phyloP scores from a whole-genome alignment of 2,329 filamentous ascomycete genomes.

The Cyphellophora attinorum region DNA sequence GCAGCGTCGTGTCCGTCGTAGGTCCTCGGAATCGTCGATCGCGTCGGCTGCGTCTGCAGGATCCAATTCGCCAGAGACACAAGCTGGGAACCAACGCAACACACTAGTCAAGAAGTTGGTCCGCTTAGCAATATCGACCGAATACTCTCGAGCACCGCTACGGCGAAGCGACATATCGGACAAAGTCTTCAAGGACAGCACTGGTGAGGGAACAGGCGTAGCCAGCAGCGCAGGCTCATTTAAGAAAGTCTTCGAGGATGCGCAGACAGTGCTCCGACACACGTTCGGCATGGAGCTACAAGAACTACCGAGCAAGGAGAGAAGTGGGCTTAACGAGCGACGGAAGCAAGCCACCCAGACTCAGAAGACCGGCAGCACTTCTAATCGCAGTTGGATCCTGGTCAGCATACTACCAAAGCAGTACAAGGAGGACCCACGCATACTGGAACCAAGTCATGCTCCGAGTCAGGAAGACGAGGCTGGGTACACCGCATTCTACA shows the following conservation, averaged over 20 bases:
- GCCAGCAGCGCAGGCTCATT: conserved; percentile 38
- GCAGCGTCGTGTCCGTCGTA: conserved; percentile 12
- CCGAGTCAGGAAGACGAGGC: conserved; percentile 60
- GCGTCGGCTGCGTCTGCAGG: conserved; percentile 13
- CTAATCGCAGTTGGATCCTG: conserved; percentile 68
- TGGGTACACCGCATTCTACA: conserved; percentile 74
- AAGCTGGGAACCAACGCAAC: conserved; percentile 22
- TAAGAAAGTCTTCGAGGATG: conserved; percentile 63
- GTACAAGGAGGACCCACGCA: conserved; percentile 53
- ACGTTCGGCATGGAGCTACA: conserved; percentile 89
- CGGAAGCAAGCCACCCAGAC: conserved; percentile 20
- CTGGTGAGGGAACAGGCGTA: conserved; percentile 28
- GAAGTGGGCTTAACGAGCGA: conserved; percentile 55
- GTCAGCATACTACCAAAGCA: conserved; percentile 59
- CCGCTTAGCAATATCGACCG: conserved; percentile 50
- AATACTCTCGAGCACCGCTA: conserved; percentile 49
- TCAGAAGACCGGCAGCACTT: conserved; percentile 24
- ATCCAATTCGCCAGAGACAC: conserved; percentile 8
- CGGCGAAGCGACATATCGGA: conserved; percentile 48
- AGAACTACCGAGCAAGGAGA: conserved; percentile 73
- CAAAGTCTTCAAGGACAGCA: conserved; percentile 57
- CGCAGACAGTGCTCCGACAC: conserved; percentile 60
- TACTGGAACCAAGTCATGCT: conserved; percentile 59
- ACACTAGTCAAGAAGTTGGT: conserved; percentile 52
- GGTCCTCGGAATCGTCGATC: conserved; percentile 5